Conservation (phyloP, 148 eudicot species). For the Oxyria digyna region DNA sequence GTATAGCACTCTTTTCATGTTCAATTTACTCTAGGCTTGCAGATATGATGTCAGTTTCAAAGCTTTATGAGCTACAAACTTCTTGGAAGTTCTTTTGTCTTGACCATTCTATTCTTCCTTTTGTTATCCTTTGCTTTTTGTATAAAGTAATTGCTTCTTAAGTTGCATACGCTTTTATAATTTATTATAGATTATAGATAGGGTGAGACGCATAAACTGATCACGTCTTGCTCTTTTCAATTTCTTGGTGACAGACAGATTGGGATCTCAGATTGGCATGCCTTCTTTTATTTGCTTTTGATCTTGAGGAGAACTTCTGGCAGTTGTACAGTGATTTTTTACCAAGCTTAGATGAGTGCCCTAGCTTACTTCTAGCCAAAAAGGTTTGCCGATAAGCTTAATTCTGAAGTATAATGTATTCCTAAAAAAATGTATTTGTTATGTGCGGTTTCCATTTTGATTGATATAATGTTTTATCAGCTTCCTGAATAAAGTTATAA, state of each 20-base stretch:
- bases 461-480: background rate
- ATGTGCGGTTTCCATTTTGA: background rate
- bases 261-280: slow-evolving; percentile 99
- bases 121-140: background rate
- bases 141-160: background rate
- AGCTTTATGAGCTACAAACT: background rate
- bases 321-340: slow-evolving; percentile 89
- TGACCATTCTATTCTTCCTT: background rate
- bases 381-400: slow-evolving; percentile 39
- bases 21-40: background rate
- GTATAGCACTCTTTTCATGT: background rate
- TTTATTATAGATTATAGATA: background rate
- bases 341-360: slow-evolving; percentile 73
- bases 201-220: background rate
- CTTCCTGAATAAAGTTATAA: background rate
- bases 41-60: background rate
- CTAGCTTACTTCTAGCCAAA: slow-evolving; percentile 88
- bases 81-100: background rate
- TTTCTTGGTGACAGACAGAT: slow-evolving; percentile 62
- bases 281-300: slow-evolving; percentile 78
- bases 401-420: background rate
- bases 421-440: background rate
- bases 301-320: slow-evolving; percentile 83
- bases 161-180: background rate
- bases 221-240: background rate